Conservation (phyloP, 169 alveolate species). For the Toxoplasma gondii region DNA sequence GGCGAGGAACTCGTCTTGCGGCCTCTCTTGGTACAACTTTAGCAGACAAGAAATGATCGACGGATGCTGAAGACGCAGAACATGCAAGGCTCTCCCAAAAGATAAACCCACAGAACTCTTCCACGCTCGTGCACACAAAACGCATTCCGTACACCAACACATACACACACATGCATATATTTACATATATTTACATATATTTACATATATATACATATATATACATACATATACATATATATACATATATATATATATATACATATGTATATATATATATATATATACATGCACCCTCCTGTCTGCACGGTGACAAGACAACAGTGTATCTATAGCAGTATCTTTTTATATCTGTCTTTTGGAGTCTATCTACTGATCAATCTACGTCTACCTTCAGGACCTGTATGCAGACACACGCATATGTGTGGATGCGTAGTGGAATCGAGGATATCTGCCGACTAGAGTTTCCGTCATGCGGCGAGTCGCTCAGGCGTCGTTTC, state of each 20-base stretch:
- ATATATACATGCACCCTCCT: too few species aligned
- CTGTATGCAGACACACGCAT: too few species aligned
- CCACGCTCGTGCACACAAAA: not conserved
- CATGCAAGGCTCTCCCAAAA: not conserved
- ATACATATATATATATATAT: not conserved
- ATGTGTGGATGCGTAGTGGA: too few species aligned
- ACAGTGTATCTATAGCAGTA: not conserved
- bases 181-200: not conserved
- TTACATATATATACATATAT: not conserved
- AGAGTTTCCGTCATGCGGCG: too few species aligned
- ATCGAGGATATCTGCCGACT: too few species aligned
- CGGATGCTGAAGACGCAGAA: conserved; percentile 52
- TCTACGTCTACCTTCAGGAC: too few species aligned
- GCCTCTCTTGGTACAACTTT: conserved; percentile 55
- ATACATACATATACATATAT: not conserved
- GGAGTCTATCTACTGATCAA: too few species aligned
- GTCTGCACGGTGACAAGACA: too few species aligned
- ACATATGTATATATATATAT: not conserved
- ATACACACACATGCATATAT: not conserved
- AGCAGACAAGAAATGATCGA: conserved; percentile 40
- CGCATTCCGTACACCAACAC: not conserved
- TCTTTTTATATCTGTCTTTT: too few species aligned
- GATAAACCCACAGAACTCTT: not conserved
- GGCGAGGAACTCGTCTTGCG: conserved; percentile 64
- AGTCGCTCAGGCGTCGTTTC: too few species aligned